Conservation (phyloP, 2,329 filamentous ascomycete species). For the Lachnellula willkommii region DNA sequence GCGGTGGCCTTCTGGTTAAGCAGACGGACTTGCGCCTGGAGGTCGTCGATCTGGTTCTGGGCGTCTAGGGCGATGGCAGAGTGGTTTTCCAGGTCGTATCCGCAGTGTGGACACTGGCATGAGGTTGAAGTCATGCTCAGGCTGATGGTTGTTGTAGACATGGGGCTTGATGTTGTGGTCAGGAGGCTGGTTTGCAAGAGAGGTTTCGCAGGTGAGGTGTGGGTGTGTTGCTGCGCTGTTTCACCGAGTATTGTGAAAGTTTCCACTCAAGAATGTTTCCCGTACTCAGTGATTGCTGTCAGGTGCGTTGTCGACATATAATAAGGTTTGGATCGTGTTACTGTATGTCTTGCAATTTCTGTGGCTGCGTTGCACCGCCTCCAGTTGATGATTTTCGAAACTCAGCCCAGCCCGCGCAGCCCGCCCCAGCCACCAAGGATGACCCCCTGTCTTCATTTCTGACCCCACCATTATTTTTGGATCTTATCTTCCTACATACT, state of each 20-base stretch:
- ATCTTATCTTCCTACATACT: no score
- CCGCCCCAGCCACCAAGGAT: no score
- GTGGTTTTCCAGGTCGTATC: neutral
- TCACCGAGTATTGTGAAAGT: neutral
- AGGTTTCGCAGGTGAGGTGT: neutral
- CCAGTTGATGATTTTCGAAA: no score
- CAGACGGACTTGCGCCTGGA: constrained; percentile 64
- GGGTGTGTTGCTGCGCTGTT: neutral
- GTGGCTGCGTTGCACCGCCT: no score
- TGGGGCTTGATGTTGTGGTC: neutral
- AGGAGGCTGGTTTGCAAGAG: neutral
- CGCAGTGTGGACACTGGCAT: neutral
- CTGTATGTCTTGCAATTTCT: no score
- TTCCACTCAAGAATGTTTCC: neutral
- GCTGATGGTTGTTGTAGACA: neutral
- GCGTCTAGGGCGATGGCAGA: constrained; percentile 30
- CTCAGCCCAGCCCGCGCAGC: no score
- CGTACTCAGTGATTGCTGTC: no score
- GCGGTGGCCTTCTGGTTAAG: constrained; percentile 67
- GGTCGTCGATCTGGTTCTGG: constrained; percentile 58
- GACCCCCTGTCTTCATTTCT: no score
- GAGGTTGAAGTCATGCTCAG: neutral
- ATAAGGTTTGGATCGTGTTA: no score
- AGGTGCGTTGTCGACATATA: no score
- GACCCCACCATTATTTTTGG: no score